Conservation (phyloP, 2,329 filamentous ascomycete genomes). For the Coleophoma cylindrospora region DNA sequence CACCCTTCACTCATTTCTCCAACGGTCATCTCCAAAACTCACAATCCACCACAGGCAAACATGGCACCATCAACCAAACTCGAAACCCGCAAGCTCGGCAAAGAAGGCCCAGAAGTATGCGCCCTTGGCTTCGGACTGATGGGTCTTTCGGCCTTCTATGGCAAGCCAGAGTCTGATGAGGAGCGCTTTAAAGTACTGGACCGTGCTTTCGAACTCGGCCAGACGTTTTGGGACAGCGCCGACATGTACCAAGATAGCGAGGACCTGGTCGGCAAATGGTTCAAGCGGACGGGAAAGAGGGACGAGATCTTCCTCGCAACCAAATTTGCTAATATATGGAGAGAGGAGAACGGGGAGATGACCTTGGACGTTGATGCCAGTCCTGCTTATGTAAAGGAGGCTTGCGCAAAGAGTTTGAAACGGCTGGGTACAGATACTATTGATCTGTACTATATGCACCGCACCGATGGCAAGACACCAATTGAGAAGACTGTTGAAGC, state of each 20-base stretch:
- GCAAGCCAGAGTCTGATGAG: slow-evolving; percentile 24
- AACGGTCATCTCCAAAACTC: background rate
- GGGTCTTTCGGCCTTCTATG: slow-evolving; percentile 26
- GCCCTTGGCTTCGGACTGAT: slow-evolving; percentile 22
- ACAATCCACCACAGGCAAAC: background rate
- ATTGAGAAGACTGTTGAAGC: slow-evolving; percentile 38
- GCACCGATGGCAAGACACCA: slow-evolving; percentile 31
- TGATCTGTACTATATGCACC: slow-evolving; percentile 29
- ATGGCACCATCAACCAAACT: slow-evolving; percentile 8
- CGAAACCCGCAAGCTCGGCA: slow-evolving; percentile 20
- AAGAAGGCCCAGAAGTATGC: slow-evolving; percentile 21
- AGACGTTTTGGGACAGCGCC: slow-evolving; percentile 31
- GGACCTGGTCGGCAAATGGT: slow-evolving; percentile 42
- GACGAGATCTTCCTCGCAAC: slow-evolving; percentile 46
- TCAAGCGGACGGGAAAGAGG: slow-evolving; percentile 36
- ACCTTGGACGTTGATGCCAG: slow-evolving; percentile 25
- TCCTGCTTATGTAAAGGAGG: slow-evolving; percentile 34
- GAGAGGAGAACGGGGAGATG: slow-evolving; percentile 1
- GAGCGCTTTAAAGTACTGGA: slow-evolving; percentile 34
- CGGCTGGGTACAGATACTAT: slow-evolving; percentile 36
- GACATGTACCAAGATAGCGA: slow-evolving; percentile 40
- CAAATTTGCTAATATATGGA: slow-evolving; percentile 33
- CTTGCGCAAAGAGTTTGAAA: slow-evolving; percentile 34
- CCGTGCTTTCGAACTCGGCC: slow-evolving; percentile 31
- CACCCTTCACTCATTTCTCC: background rate